phyloP scores from a whole-genome alignment of 805 yeast species.

The Kazachstania viticola region DNA sequence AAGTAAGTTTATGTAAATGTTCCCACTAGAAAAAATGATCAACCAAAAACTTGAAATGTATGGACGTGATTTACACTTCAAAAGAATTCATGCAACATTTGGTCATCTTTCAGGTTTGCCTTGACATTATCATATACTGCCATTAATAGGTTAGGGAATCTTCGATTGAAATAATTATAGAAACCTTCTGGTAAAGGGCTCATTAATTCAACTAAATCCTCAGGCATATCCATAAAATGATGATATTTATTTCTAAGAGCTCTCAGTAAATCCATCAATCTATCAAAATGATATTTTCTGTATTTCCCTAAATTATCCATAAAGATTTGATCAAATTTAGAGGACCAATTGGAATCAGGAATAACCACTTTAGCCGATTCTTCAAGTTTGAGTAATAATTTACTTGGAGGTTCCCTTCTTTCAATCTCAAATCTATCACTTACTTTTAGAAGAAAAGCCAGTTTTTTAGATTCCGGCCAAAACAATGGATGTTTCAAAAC shows the following conservation, averaged over 20 bases:
- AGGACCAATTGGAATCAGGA: constrained; percentile 65
- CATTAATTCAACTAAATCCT: constrained; percentile 48
- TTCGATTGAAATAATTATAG: constrained; percentile 56
- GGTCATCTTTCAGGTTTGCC: constrained; percentile 51
- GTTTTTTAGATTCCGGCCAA: constrained; percentile 63
- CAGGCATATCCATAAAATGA: constrained; percentile 85
- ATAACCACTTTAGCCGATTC: constrained; percentile 37
- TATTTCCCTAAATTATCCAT: constrained; percentile 81
- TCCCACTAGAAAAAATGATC: too few relatives aligned
- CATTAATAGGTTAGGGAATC: constrained; percentile 74
- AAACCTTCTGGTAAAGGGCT: constrained; percentile 80
- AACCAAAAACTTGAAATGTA: neutral
- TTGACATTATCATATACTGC: constrained; percentile 55
- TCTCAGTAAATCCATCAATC: constrained; percentile 73
- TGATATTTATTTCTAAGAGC: constrained; percentile 90
- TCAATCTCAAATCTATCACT: constrained; percentile 88
- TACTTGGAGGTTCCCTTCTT: constrained; percentile 67
- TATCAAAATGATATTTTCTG: constrained; percentile 71
- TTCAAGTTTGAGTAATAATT: constrained; percentile 45
- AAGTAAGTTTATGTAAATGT: too few relatives aligned
- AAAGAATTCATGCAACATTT: constrained; percentile 38
- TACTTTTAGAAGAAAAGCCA: constrained; percentile 75
- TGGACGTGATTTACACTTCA: neutral
- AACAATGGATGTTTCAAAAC: constrained; percentile 81
- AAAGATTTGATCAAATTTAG: constrained; percentile 56